phyloP scores from a whole-genome alignment of 2,329 filamentous ascomycete genomes.

The Beauveria scarabaeidicola region DNA sequence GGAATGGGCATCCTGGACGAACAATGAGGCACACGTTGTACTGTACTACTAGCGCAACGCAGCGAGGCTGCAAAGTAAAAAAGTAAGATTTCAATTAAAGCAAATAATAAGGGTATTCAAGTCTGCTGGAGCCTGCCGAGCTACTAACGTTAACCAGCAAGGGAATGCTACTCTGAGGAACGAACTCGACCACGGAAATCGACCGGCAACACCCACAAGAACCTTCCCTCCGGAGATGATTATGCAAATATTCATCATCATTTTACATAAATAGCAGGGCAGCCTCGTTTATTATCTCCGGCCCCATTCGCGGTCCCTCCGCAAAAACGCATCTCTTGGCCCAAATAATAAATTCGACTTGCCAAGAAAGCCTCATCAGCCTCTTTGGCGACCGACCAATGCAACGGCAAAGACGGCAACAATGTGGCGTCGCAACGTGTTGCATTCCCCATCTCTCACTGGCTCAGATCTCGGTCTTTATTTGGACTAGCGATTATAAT shows the following conservation, averaged over 20 bases:
- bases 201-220: background rate
- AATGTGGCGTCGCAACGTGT: conserved; percentile 7
- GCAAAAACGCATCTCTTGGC: conserved; percentile 10
- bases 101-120: background rate
- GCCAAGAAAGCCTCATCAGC: conserved; percentile 3
- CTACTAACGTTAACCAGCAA: too few relatives aligned
- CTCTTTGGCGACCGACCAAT: background rate
- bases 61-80: background rate
- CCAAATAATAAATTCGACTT: background rate
- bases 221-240: too few relatives aligned
- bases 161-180: too few relatives aligned
- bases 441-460: background rate
- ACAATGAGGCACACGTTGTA: background rate
- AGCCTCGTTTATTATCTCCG: too few relatives aligned
- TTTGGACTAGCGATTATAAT: background rate
- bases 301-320: background rate
- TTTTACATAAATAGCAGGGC: too few relatives aligned
- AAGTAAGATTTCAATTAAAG: background rate
- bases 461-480: background rate
- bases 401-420: background rate
- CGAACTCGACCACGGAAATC: too few relatives aligned
- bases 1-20: background rate
- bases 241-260: background rate
- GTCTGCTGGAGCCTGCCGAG: too few relatives aligned
- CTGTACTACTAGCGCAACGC: background rate